Percentiles rank a stretch among this genome's conserved stretches.
These are phyloP conservation scores for Coprinopsis sp. DNA, from an alignment of 768 basidiomycete species.

Conservation along the genomic window DNA sequence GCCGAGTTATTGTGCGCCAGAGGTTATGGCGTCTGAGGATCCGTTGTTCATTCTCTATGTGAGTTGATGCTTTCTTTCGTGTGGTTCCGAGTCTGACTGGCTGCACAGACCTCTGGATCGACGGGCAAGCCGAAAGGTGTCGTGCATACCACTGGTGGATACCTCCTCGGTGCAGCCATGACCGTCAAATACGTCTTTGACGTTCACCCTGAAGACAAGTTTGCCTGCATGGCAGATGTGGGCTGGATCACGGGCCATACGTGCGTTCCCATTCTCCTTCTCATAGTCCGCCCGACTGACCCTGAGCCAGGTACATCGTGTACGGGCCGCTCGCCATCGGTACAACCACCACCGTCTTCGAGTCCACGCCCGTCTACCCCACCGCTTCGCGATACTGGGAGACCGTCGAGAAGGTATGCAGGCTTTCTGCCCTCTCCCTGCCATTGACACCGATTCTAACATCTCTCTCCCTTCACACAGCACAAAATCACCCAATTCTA, in stretches of 20 bases:
- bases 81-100: conserved; percentile 8
- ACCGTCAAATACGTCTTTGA: conserved; percentile 98
- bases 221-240: conserved; percentile 97
- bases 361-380: conserved; percentile 95
- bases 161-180: conserved; percentile 86
- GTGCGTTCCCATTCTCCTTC: conserved; percentile 27
- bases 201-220: conserved; percentile 92
- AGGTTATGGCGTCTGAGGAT: conserved; percentile 88
- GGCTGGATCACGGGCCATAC: conserved; percentile 99
- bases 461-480: too few species aligned
- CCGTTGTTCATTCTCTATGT: conserved; percentile 99
- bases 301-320: conserved; percentile 69
- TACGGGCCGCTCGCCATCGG: conserved; percentile 92
- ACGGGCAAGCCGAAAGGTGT: conserved; percentile 98
- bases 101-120: conserved; percentile 78
- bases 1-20: conserved; percentile 82
- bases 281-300: conserved; percentile 5
- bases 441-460: too few species aligned
- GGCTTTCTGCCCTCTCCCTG: too few species aligned
- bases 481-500: conserved; percentile 96
- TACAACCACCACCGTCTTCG: conserved; percentile 85
- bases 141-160: conserved; percentile 84
- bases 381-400: conserved; percentile 97
- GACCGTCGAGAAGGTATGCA: conserved; percentile 86
- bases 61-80: conserved; percentile 28